Percentiles rank a stretch among this genome's conserved stretches.
These are phyloP conservation scores for Diaporthe helianthi DNA, from an alignment of 2,329 filamentous ascomycete genomes.

Conservation along the genomic window DNA sequence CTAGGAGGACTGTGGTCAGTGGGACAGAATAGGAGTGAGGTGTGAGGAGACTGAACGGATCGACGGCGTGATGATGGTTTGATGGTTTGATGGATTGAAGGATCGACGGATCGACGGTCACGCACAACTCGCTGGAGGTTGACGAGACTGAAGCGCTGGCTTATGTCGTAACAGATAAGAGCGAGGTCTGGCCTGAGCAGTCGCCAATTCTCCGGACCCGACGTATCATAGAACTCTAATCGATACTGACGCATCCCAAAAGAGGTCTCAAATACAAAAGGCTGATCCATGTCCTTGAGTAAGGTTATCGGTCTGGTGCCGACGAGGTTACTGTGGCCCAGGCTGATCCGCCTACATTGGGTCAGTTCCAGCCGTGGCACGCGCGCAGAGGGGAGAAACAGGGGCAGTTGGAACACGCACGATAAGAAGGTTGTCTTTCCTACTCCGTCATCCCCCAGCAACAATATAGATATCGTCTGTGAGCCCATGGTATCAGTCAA, in stretches of 20 bases:
- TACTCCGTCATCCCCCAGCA: slow-evolving; percentile 65
- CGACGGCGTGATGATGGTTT: too few relatives aligned
- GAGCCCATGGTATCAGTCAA: slow-evolving; percentile 51
- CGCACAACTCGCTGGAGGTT: slow-evolving; percentile 64
- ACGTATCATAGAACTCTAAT: slow-evolving; percentile 67
- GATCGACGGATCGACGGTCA: slow-evolving; percentile 34
- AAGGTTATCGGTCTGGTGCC: slow-evolving; percentile 52
- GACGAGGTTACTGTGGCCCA: slow-evolving; percentile 43
- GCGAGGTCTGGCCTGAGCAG: slow-evolving; percentile 64
- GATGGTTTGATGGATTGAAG: too few relatives aligned
- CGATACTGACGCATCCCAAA: slow-evolving; percentile 55
- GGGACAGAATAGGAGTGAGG: neutral
- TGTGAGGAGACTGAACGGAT: too few relatives aligned
- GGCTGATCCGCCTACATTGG: slow-evolving; percentile 57
- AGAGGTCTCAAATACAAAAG: slow-evolving; percentile 63
- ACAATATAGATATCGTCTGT: slow-evolving; percentile 58
- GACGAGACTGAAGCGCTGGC: slow-evolving; percentile 62
- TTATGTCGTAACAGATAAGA: slow-evolving; percentile 68
- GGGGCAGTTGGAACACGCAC: slow-evolving; percentile 50
- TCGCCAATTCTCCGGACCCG: slow-evolving; percentile 64
- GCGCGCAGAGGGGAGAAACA: slow-evolving; percentile 14
- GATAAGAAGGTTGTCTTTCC: slow-evolving; percentile 69
- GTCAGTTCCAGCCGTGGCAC: slow-evolving; percentile 27
- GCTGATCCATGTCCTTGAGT: slow-evolving; percentile 65
- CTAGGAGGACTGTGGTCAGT: slow-evolving; percentile 5